Conservation (phyloP, 2,329 filamentous ascomycete species). For the Piedraia hortae region DNA sequence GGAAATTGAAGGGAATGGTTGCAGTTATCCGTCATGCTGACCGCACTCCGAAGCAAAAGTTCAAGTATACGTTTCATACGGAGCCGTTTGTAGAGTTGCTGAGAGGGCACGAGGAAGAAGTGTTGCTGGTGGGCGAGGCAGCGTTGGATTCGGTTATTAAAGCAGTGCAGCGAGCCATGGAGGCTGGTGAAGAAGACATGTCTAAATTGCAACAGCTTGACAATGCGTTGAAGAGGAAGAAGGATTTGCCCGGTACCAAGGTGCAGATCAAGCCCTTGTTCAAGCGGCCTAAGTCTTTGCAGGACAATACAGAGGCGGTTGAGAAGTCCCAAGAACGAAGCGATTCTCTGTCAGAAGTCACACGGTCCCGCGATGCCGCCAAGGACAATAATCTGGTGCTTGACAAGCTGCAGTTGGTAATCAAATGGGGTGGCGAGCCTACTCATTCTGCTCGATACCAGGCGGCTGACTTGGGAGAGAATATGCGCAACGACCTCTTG, state of each 20-base stretch:
- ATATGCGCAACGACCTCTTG: conserved; percentile 82
- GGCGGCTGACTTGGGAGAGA: conserved; percentile 77
- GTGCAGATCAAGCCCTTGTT: conserved; percentile 99
- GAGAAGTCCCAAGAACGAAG: conserved; percentile 39
- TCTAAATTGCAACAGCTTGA: conserved; percentile 65
- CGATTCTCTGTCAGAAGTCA: conserved; percentile 70
- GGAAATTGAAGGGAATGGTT: conserved; percentile 95
- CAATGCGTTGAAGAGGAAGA: conserved; percentile 76
- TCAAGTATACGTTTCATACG: conserved; percentile 97
- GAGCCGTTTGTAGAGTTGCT: conserved; percentile 85
- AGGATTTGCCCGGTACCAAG: conserved; percentile 82
- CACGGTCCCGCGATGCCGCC: conserved; percentile 79
- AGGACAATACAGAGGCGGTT: conserved; percentile 4
- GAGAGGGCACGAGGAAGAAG: conserved; percentile 87
- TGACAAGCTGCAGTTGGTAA: conserved; percentile 88
- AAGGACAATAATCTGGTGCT: conserved; percentile 78
- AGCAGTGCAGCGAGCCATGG: conserved; percentile 57
- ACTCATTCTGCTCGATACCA: conserved; percentile 94
- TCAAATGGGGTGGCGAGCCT: conserved; percentile 96
- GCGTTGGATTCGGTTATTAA: conserved; percentile 70
- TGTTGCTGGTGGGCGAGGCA: conserved; percentile 73
- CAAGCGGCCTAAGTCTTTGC: conserved; percentile 50
- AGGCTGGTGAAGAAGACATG: conserved; percentile 55
- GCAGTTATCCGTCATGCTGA: conserved; percentile 91
- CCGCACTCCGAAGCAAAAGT: conserved; percentile 93